phyloP scores from a whole-genome alignment of 2,329 filamentous ascomycete genomes.

The Ophidiomyces ophidiicola region DNA sequence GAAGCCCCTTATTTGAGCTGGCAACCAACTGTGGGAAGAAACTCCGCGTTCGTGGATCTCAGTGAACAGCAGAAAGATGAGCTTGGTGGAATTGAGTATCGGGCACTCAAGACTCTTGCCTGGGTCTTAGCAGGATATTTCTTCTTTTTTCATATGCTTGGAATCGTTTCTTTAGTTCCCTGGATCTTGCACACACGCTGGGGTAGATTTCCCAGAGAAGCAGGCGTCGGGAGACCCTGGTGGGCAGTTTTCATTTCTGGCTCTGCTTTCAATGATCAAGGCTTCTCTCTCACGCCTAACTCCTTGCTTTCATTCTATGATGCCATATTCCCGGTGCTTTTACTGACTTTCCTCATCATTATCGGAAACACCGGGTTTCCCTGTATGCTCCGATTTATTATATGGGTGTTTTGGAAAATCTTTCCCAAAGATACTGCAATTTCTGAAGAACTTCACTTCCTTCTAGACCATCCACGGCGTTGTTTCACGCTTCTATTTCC shows the following conservation, averaged over 20 bases:
- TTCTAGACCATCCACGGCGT: constrained; percentile 86
- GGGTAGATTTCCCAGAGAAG: constrained; percentile 49
- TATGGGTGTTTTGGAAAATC: constrained; percentile 64
- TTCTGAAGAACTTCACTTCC: constrained; percentile 81
- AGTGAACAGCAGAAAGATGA: constrained; percentile 88
- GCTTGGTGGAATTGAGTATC: constrained; percentile 90
- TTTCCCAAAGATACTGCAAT: constrained; percentile 55
- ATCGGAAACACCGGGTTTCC: constrained; percentile 94
- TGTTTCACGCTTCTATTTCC: constrained; percentile 95
- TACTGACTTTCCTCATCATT: constrained; percentile 77
- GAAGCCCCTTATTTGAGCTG: constrained; percentile 85
- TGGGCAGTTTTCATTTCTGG: constrained; percentile 84
- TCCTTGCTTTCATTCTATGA: constrained; percentile 84
- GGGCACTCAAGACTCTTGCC: constrained; percentile 74
- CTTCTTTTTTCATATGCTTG: constrained; percentile 68
- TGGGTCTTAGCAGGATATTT: constrained; percentile 69
- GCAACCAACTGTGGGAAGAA: constrained; percentile 81
- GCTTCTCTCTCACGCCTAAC: constrained; percentile 80
- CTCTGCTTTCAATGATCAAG: constrained; percentile 89
- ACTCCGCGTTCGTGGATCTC: constrained; percentile 81
- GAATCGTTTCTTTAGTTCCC: constrained; percentile 58
- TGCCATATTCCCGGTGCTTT: constrained; percentile 60
- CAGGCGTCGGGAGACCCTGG: constrained; percentile 60
- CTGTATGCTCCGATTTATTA: constrained; percentile 83
- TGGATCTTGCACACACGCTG: constrained; percentile 66